A percentile compares a stretch with the other conserved stretches of the same genome.
Conservation (phyloP, 2,329 filamentous ascomycete genomes). For the Lasiodiplodia sp. region DNA sequence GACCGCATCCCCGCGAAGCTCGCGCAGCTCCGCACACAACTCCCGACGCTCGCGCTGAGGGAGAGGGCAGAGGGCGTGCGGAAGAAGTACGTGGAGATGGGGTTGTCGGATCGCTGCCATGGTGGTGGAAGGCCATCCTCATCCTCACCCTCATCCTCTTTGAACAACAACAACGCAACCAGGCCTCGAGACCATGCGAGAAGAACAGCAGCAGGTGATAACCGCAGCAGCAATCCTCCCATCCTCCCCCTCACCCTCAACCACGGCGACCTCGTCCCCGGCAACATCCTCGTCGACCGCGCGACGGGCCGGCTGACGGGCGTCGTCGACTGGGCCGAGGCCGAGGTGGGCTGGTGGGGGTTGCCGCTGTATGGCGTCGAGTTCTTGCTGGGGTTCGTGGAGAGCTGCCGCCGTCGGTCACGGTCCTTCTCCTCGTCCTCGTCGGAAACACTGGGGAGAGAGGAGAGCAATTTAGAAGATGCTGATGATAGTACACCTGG, state of each 20-base stretch:
- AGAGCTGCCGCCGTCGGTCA: background rate
- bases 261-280: slow-evolving; percentile 67
- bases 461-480: background rate
- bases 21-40: slow-evolving; percentile 34
- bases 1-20: slow-evolving; percentile 34
- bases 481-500: background rate
- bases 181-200: slow-evolving; percentile 40
- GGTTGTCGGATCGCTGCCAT: too few species aligned
- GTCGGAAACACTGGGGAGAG: too few species aligned
- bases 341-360: slow-evolving; percentile 68
- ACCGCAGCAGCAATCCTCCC: background rate
- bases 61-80: slow-evolving; percentile 34
- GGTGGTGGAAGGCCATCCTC: too few species aligned
- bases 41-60: slow-evolving; percentile 39
- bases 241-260: slow-evolving; percentile 61
- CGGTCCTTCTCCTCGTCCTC: background rate
- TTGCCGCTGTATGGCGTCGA: slow-evolving; percentile 66
- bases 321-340: slow-evolving; percentile 71
- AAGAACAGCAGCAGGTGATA: slow-evolving; percentile 41
- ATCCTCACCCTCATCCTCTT: too few species aligned
- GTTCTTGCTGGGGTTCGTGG: slow-evolving; percentile 61
- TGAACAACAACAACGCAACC: too few species aligned
- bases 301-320: slow-evolving; percentile 57
- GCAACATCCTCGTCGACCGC: slow-evolving; percentile 63
- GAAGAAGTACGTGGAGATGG: background rate